Percentiles rank a stretch among this genome's conserved stretches.
Evolutionary conservation across 257 asterid species (phyloP).

Genomic region (Gentiana straminea): DNA sequence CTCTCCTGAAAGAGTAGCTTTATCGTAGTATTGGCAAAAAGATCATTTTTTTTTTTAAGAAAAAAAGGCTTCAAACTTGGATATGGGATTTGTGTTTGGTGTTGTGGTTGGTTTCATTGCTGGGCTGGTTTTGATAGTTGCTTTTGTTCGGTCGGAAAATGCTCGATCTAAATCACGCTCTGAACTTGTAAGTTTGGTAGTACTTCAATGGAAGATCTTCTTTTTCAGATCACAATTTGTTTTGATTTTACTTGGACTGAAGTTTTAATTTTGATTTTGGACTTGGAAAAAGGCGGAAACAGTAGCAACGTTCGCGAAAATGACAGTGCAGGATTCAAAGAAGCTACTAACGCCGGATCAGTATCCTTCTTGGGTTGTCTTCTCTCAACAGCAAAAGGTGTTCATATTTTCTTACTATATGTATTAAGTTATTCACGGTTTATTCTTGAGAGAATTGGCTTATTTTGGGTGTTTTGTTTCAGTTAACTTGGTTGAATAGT

Average conservation of each 20-base stretch:
- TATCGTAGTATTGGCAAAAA: too few relatives aligned
- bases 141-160: conserved; percentile 90
- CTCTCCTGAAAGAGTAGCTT: too few relatives aligned
- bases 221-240: neutral
- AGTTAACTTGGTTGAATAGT: conserved; percentile 88
- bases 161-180: conserved; percentile 84
- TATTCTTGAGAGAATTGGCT: neutral
- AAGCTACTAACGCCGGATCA: conserved; percentile 71
- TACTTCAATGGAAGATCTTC: neutral
- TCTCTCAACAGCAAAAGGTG: conserved; percentile 92
- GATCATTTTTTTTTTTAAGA: too few relatives aligned
- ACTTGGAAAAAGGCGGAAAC: conserved; percentile 47
- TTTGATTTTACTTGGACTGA: too few relatives aligned
- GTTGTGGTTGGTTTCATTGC: conserved; percentile 49
- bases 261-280: neutral
- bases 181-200: conserved; percentile 39
- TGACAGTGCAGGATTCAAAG: conserved; percentile 95
- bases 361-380: conserved; percentile 93
- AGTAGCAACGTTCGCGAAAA: conserved; percentile 77
- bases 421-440: neutral
- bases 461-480: conserved; percentile 11
- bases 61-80: too few relatives aligned
- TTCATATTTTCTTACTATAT: neutral
- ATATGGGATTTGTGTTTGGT: conserved; percentile 71
- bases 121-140: conserved; percentile 66